Conservation (phyloP, 495 filamentous ascomycete species). For the Aeminium ludgeri region DNA sequence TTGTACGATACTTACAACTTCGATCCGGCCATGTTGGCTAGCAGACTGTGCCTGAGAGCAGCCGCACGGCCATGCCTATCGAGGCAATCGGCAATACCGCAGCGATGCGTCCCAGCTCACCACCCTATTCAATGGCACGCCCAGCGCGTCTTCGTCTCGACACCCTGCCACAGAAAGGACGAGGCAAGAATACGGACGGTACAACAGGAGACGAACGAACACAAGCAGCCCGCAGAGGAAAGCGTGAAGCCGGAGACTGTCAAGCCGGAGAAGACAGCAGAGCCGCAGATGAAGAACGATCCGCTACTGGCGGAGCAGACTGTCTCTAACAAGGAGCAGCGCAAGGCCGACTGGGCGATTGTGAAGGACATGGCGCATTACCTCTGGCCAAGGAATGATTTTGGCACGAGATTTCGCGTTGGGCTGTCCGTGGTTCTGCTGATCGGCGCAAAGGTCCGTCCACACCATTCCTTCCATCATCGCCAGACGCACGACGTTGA, state of each 20-base stretch:
- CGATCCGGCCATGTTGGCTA: conserved; percentile 7
- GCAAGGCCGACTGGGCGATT: conserved; percentile 95
- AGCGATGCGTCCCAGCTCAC: not conserved
- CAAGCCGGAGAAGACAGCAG: conserved; percentile 19
- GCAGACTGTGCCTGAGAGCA: conserved; percentile 6
- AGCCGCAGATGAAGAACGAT: conserved; percentile 25
- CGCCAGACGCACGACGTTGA: conserved; percentile 7
- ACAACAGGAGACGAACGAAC: conserved; percentile 6
- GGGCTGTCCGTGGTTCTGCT: conserved; percentile 63
- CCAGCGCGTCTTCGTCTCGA: conserved; percentile 21
- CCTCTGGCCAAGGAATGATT: conserved; percentile 86
- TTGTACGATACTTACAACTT: not conserved
- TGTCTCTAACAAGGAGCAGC: conserved; percentile 60
- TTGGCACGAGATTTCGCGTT: conserved; percentile 70
- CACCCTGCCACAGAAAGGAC: conserved; percentile 25
- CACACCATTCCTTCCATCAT: not conserved
- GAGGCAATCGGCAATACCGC: not conserved
- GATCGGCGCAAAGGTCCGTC: conserved; percentile 61
- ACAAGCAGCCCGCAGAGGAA: conserved; percentile 11
- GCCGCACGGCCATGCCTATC: conserved; percentile 1
- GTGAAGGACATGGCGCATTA: conserved; percentile 95
- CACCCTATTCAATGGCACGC: not conserved
- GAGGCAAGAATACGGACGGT: conserved; percentile 16
- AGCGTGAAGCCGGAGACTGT: conserved; percentile 16
- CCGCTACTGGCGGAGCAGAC: conserved; percentile 39